Conservation (phyloP, 306 rosid genomes). For the Citrullus mucosospermus region DNA sequence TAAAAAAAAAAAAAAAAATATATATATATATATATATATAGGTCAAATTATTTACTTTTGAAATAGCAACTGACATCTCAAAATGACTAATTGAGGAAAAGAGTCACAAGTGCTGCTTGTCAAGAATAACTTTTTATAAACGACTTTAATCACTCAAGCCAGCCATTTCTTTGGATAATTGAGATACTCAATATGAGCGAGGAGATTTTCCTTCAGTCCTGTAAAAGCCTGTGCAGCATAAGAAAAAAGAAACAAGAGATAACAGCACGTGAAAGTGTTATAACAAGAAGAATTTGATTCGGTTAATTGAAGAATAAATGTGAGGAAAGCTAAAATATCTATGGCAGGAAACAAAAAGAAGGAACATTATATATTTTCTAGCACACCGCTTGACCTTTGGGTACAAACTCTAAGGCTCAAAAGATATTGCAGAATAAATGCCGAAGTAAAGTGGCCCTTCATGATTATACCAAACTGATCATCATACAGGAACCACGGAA, state of each 20-base stretch:
- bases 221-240: neutral
- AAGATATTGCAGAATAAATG: conserved; percentile 12
- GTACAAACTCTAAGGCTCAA: conserved; percentile 5
- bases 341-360: neutral
- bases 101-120: neutral
- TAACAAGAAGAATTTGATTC: neutral
- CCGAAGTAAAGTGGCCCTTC: conserved; percentile 2
- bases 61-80: no score
- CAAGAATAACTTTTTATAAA: neutral
- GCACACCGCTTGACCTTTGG: neutral
- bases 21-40: no score
- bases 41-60: no score
- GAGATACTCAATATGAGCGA: neutral
- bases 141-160: neutral
- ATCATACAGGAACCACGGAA: conserved; percentile 52
- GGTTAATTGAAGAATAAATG: neutral
- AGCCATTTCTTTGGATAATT: neutral
- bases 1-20: no score
- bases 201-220: neutral
- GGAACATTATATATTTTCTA: neutral
- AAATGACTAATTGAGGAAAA: neutral
- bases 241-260: neutral
- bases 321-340: neutral
- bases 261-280: neutral
- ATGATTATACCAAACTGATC: conserved; percentile 15